Conservation (phyloP, 192 early-diverging fungal genomes). For the Diversispora epigaea region DNA sequence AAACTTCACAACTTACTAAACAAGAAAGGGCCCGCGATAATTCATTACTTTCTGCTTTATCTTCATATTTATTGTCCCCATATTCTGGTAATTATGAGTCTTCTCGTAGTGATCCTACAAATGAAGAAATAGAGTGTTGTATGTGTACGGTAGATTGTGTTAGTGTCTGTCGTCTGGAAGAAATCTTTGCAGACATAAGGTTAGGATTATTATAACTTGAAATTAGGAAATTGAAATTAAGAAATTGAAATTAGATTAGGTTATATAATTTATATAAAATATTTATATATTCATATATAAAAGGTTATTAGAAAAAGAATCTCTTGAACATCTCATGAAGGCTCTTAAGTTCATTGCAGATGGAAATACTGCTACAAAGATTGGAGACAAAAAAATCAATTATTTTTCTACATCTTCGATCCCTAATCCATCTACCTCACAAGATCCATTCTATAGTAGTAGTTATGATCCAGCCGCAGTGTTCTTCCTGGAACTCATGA, state of each 20-base stretch:
- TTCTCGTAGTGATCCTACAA: slow-evolving; percentile 60
- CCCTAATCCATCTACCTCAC: neutral
- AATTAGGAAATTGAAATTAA: neutral
- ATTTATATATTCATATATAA: neutral
- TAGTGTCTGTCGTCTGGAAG: slow-evolving; percentile 66
- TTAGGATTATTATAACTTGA: slow-evolving; percentile 27
- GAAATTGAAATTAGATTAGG: neutral
- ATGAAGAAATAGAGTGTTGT: slow-evolving; percentile 69
- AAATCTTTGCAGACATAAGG: slow-evolving; percentile 70
- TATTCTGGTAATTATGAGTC: slow-evolving; percentile 53
- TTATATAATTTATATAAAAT: neutral
- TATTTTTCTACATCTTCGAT: slow-evolving; percentile 21
- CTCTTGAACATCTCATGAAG: slow-evolving; percentile 59
- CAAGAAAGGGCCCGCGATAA: slow-evolving; percentile 52
- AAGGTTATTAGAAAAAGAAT: slow-evolving; percentile 67
- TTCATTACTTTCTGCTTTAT: slow-evolving; percentile 75
- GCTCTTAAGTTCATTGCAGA: slow-evolving; percentile 55
- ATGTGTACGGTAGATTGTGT: slow-evolving; percentile 68
- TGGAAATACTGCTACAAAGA: slow-evolving; percentile 42
- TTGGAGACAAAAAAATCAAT: slow-evolving; percentile 10
- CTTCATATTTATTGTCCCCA: slow-evolving; percentile 71
- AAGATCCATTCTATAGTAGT: neutral
- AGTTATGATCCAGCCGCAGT: slow-evolving; percentile 63
- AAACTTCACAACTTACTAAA: slow-evolving; percentile 38
- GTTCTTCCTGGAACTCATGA: slow-evolving; percentile 75